Percentiles rank a stretch among this genome's conserved stretches.
Evolutionary conservation across 495 filamentous ascomycete genomes (phyloP).

Genomic region (Neurospora pannonica): DNA sequence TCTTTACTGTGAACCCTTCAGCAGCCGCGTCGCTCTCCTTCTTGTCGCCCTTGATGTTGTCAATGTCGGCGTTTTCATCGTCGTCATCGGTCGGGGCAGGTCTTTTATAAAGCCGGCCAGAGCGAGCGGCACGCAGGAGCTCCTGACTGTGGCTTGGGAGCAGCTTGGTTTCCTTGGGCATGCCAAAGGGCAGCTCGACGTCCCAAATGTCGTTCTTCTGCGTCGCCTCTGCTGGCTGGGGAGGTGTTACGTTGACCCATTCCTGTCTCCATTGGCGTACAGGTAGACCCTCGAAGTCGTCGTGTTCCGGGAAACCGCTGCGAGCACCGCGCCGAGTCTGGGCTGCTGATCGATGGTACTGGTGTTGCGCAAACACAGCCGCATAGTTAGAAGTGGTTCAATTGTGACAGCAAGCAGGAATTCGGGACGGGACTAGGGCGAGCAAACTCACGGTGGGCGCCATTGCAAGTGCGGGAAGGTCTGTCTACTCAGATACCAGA

Average conservation of each 20-base stretch:
- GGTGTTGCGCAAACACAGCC: neutral
- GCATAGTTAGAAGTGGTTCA: neutral
- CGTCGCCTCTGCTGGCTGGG: slow-evolving; percentile 44
- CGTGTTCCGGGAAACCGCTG: slow-evolving; percentile 70
- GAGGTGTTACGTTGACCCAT: slow-evolving; percentile 59
- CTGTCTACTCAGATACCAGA: neutral
- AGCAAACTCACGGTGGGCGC: slow-evolving; percentile 21
- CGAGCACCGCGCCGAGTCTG: slow-evolving; percentile 64
- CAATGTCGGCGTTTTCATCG: slow-evolving; percentile 36
- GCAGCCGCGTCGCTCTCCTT: slow-evolving; percentile 35
- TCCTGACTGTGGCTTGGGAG: slow-evolving; percentile 70
- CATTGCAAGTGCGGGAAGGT: slow-evolving; percentile 8
- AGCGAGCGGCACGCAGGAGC: slow-evolving; percentile 73
- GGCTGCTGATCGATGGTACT: slow-evolving; percentile 46
- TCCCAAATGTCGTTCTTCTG: slow-evolving; percentile 42
- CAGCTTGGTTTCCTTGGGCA: slow-evolving; percentile 82
- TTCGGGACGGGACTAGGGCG: neutral
- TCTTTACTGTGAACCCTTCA: slow-evolving; percentile 60
- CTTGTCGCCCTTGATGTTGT: slow-evolving; percentile 36
- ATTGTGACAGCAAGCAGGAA: neutral
- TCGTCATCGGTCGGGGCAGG: slow-evolving; percentile 43
- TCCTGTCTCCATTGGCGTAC: slow-evolving; percentile 83
- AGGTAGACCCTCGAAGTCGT: slow-evolving; percentile 87
- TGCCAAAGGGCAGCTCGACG: slow-evolving; percentile 53
- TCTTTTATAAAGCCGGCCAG: slow-evolving; percentile 58